Evolutionary conservation across 306 rosid species (phyloP).

Genomic region (Alnus rubra): DNA sequence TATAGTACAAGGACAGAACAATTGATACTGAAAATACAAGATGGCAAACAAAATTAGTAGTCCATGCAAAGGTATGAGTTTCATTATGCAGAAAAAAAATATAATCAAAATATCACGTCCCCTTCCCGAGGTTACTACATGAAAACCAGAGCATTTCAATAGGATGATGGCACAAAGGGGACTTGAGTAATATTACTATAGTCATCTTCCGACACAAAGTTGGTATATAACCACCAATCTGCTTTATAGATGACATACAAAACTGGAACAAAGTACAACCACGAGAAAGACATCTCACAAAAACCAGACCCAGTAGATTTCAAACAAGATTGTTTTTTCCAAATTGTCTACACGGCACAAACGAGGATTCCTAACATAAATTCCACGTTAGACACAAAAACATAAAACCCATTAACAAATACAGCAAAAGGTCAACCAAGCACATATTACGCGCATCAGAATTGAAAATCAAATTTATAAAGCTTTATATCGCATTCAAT

Average conservation of each 20-base stretch:
- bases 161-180: conserved; percentile 7
- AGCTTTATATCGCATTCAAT: neutral
- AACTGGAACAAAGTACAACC: neutral
- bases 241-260: conserved; percentile 64
- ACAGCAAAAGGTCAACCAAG: neutral
- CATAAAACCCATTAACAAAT: neutral
- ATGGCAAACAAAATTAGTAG: neutral
- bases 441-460: neutral
- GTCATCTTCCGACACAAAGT: conserved; percentile 95
- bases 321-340: neutral
- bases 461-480: neutral
- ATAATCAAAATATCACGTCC: neutral
- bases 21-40: neutral
- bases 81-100: neutral
- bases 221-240: conserved; percentile 37
- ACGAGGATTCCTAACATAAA: neutral
- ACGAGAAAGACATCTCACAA: neutral
- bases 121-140: conserved; percentile 29
- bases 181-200: conserved; percentile 27
- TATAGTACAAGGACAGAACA: neutral
- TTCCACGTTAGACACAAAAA: neutral
- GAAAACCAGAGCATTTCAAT: conserved; percentile 32
- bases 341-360: neutral
- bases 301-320: neutral
- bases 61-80: no score